Conservation (phyloP, 345 rosid species). For the Heritiera littoralis region DNA sequence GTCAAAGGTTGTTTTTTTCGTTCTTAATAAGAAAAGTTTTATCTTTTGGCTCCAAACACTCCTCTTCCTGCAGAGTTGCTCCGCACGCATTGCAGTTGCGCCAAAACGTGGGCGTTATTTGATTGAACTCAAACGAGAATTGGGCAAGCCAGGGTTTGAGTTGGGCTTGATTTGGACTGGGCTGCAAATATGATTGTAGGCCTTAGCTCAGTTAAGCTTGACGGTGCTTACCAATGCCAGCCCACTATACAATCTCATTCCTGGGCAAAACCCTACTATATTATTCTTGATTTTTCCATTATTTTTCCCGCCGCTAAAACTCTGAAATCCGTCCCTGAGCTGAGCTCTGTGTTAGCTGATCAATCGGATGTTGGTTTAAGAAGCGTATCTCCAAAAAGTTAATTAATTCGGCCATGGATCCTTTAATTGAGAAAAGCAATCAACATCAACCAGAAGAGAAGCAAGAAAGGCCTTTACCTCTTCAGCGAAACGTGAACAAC, state of each 20-base stretch:
- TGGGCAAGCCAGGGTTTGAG: too few relatives aligned
- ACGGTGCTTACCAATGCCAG: not conserved
- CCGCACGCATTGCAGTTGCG: too few relatives aligned
- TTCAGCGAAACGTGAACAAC: constrained; percentile 15
- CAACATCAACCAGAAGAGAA: not conserved
- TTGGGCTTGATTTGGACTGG: not conserved
- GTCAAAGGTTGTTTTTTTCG: not conserved
- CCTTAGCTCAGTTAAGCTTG: not conserved
- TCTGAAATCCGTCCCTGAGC: not conserved
- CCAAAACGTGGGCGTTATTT: too few relatives aligned
- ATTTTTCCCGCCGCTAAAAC: not conserved
- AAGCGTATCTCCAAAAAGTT: not conserved
- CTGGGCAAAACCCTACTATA: not conserved
- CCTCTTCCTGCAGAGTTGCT: too few relatives aligned
- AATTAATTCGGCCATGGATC: constrained; percentile 10
- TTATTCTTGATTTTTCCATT: too few relatives aligned
- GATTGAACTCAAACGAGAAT: too few relatives aligned
- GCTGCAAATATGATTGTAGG: not conserved
- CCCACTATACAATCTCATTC: not conserved
- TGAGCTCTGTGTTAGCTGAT: not conserved
- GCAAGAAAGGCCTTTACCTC: not conserved
- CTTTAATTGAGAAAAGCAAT: not conserved
- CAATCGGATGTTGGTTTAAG: not conserved
- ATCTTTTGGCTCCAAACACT: constrained; percentile 2
- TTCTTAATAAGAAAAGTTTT: not conserved